Evolutionary conservation across 495 filamentous ascomycete genomes (phyloP).

Genomic region (Penicillium odoratum): DNA sequence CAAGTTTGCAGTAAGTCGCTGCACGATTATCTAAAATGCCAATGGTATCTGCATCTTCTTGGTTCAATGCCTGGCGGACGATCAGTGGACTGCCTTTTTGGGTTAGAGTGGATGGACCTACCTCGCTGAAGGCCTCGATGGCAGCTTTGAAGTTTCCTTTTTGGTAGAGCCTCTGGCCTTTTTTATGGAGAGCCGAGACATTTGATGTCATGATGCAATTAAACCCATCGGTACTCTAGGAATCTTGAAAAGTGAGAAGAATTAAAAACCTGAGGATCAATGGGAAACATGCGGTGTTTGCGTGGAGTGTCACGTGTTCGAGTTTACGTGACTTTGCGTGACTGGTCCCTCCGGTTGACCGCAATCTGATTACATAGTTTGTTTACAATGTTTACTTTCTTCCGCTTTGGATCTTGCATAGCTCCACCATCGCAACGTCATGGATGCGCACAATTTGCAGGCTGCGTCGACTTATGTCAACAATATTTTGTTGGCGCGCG

Average conservation of each 20-base stretch:
- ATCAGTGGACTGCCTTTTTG: constrained; percentile 14
- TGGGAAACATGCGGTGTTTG: background rate
- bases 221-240: background rate
- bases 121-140: constrained; percentile 43
- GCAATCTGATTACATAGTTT: constrained; percentile 12
- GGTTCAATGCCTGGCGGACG: constrained; percentile 35
- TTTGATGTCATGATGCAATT: constrained; percentile 1
- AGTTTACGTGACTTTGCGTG: constrained; percentile 12
- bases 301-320: too few relatives aligned
- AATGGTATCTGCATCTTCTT: constrained; percentile 32
- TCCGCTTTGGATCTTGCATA: constrained; percentile 35
- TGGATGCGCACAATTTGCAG: constrained; percentile 78
- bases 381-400: constrained; percentile 45
- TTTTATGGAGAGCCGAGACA: constrained; percentile 25
- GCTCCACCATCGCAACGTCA: constrained; percentile 34
- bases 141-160: constrained; percentile 42
- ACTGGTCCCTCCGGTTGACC: constrained; percentile 16
- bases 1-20: constrained; percentile 59
- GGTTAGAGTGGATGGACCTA: constrained; percentile 25
- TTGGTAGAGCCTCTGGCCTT: constrained; percentile 44
- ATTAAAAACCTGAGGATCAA: background rate
- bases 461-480: constrained; percentile 95
- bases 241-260: background rate
- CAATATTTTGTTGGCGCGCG: constrained; percentile 87
- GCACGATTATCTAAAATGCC: constrained; percentile 60